A percentile compares a stretch with the other conserved stretches of the same genome.
These are phyloP conservation scores for Solanum rostratum DNA, from an alignment of 257 asterid genomes.

Conservation along the genomic window DNA sequence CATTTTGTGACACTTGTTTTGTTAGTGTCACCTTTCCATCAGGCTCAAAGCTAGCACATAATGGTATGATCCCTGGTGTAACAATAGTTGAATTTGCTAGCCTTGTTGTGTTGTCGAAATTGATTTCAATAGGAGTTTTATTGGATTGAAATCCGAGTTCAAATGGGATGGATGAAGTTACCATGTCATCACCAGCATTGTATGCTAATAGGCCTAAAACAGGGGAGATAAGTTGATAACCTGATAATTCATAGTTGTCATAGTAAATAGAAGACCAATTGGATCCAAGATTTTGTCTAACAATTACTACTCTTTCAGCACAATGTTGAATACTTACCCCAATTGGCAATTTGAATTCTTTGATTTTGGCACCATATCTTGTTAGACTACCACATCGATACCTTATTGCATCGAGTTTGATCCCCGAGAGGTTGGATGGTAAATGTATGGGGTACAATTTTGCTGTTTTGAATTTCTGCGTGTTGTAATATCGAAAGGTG, in stretches of 20 bases:
- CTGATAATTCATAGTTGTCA: conserved; percentile 47
- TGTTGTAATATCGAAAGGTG: conserved; percentile 46
- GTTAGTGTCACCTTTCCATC: conserved; percentile 44
- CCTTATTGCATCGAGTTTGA: conserved; percentile 37
- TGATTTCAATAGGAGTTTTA: conserved; percentile 42
- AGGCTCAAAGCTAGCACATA: conserved; percentile 59
- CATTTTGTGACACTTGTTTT: conserved; percentile 24
- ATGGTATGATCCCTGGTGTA: conserved; percentile 34
- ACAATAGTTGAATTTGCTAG: neutral
- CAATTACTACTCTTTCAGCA: conserved; percentile 39
- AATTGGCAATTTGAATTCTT: conserved; percentile 33
- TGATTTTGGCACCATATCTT: conserved; percentile 55
- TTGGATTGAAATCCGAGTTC: conserved; percentile 32
- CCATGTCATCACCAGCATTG: conserved; percentile 16
- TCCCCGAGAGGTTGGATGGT: conserved; percentile 61
- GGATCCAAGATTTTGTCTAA: conserved; percentile 49
- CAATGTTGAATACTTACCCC: conserved; percentile 47
- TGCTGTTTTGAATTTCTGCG: conserved; percentile 39
- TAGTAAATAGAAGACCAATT: conserved; percentile 66
- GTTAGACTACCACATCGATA: conserved; percentile 74
- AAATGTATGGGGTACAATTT: conserved; percentile 31
- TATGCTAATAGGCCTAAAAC: conserved; percentile 56
- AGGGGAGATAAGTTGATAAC: conserved; percentile 61
- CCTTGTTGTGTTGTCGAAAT: conserved; percentile 25
- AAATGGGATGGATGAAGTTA: conserved; percentile 12